Conservation (phyloP, 2,329 filamentous ascomycete species). For the Fusarium subglutinans region DNA sequence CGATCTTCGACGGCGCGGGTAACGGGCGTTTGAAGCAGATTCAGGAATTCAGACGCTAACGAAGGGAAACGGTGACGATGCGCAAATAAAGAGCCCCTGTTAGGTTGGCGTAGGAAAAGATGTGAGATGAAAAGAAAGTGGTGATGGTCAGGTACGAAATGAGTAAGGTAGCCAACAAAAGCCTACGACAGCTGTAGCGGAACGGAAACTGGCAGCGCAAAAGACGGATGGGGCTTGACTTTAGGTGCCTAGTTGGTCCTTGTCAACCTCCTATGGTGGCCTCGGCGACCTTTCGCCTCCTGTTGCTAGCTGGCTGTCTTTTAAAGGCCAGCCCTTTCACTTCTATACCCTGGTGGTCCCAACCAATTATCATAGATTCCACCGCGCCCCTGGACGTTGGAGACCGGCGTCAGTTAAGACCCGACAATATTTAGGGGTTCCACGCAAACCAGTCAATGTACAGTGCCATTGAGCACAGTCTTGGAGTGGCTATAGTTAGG, state of each 20-base stretch:
- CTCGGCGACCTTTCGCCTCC: slow-evolving; percentile 19
- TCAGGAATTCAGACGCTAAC: slow-evolving; percentile 11
- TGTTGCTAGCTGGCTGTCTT: slow-evolving; percentile 19
- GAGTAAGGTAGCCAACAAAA: slow-evolving; percentile 12
- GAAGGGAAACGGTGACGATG: slow-evolving; percentile 34
- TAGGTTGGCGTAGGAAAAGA: slow-evolving; percentile 29
- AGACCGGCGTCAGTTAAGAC: slow-evolving; percentile 15
- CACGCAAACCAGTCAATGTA: slow-evolving; percentile 6
- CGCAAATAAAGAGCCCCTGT: slow-evolving; percentile 31
- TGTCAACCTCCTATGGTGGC: slow-evolving; percentile 25
- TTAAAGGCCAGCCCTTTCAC: slow-evolving; percentile 15
- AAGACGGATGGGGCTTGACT: slow-evolving; percentile 24
- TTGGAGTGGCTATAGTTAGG: slow-evolving; percentile 5
- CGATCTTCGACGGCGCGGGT: slow-evolving; percentile 30
- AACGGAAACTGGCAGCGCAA: slow-evolving; percentile 21
- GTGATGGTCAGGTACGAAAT: slow-evolving; percentile 34
- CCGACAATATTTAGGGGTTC: slow-evolving; percentile 41
- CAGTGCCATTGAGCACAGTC: slow-evolving; percentile 21
- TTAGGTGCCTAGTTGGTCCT: slow-evolving; percentile 5
- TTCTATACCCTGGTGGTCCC: slow-evolving; percentile 13
- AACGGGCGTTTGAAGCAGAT: slow-evolving; percentile 5
- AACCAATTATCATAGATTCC: slow-evolving; percentile 29
- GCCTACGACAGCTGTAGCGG: slow-evolving; percentile 30
- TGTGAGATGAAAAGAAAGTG: slow-evolving; percentile 34
- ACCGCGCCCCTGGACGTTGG: neutral